Evolutionary conservation across 1,139 yeast species (phyloP).

Genomic region (Keqinozyma sinolaborantium): DNA sequence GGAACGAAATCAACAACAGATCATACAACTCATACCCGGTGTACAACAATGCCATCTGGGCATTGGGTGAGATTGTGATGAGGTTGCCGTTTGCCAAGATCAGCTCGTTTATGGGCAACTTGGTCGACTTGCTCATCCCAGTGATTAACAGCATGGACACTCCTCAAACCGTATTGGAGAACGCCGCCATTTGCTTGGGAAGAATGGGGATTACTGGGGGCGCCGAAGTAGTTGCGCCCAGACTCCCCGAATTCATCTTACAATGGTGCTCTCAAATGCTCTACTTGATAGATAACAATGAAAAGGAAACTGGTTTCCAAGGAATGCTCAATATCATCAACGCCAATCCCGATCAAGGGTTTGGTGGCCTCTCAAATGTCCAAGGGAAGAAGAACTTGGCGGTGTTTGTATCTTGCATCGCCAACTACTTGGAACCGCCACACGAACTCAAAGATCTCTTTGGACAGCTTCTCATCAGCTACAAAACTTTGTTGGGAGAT

Average conservation of each 20-base stretch:
- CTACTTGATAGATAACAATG: constrained; percentile 69
- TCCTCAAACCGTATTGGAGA: constrained; percentile 70
- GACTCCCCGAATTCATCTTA: constrained; percentile 52
- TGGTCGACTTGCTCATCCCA: constrained; percentile 62
- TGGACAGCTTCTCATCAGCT: constrained; percentile 41
- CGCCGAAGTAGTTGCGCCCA: constrained; percentile 51
- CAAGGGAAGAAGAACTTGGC: constrained; percentile 49
- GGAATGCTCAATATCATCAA: constrained; percentile 73
- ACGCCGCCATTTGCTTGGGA: constrained; percentile 92
- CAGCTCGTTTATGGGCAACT: constrained; percentile 54
- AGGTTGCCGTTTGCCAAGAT: constrained; percentile 50
- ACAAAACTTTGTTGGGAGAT: constrained; percentile 47
- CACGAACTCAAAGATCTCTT: constrained; percentile 43
- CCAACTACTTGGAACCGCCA: constrained; percentile 53
- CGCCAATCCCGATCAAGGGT: constrained; percentile 59
- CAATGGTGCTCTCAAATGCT: constrained; percentile 69
- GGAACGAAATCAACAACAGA: constrained; percentile 62
- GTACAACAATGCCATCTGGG: constrained; percentile 90
- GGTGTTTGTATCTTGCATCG: constrained; percentile 61
- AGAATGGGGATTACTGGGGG: constrained; percentile 72
- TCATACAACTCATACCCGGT: constrained; percentile 55
- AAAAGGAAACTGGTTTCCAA: constrained; percentile 73
- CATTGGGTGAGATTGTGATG: constrained; percentile 81
- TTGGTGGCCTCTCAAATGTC: constrained; percentile 46
- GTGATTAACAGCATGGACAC: constrained; percentile 57